These are phyloP conservation scores for Phylloporus scabripes DNA, from an alignment of 768 basidiomycete genomes.

Conservation along the genomic window DNA sequence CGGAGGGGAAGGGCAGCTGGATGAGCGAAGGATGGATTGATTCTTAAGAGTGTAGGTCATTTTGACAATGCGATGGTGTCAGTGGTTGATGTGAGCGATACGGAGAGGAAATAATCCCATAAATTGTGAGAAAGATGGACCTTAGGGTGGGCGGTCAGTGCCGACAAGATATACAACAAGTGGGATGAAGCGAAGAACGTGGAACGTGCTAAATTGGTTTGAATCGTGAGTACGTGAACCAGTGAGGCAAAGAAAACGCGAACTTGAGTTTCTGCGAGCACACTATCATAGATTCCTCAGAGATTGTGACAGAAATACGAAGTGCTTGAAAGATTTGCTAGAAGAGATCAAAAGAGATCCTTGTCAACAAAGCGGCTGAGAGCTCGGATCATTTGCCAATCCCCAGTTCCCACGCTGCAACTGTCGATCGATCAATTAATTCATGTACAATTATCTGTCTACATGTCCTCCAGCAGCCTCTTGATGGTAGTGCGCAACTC, in stretches of 20 bases:
- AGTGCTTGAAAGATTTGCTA: conserved; percentile 3
- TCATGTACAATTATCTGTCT: neutral
- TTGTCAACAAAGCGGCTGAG: conserved; percentile 11
- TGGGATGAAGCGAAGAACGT: conserved; percentile 54
- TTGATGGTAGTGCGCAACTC: conserved; percentile 42
- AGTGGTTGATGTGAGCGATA: conserved; percentile 26
- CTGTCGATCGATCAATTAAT: neutral
- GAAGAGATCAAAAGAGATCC: conserved; percentile 12
- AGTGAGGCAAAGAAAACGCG: neutral
- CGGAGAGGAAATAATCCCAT: conserved; percentile 41
- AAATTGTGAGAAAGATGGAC: conserved; percentile 19
- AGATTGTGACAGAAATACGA: conserved; percentile 5
- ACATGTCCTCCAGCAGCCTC: conserved; percentile 31
- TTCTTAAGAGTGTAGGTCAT: conserved; percentile 66
- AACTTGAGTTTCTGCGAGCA: conserved; percentile 33
- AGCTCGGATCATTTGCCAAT: neutral
- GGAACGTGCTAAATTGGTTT: conserved; percentile 28
- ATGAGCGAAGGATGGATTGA: conserved; percentile 60
- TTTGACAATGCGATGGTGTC: conserved; percentile 15
- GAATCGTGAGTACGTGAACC: conserved; percentile 1
- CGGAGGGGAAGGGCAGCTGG: conserved; percentile 61
- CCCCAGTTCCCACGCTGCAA: neutral
- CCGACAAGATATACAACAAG: conserved; percentile 54
- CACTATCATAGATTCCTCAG: conserved; percentile 51
- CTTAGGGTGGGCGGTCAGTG: conserved; percentile 78